phyloP scores from a whole-genome alignment of 495 filamentous ascomycete genomes.

The Talaromyces proteolyticus region DNA sequence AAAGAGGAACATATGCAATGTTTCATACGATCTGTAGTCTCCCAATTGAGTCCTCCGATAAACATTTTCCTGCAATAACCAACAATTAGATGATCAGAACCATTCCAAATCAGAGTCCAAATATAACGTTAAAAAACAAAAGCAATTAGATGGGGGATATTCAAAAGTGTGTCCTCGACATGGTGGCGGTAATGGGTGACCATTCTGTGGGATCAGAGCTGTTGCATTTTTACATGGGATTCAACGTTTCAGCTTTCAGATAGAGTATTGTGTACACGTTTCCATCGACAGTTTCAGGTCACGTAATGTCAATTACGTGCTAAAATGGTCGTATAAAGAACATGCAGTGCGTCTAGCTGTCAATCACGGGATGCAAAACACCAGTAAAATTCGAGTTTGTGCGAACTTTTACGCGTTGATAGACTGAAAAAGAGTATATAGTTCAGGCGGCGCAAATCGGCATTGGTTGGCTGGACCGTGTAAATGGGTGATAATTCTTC shows the following conservation, averaged over 20 bases:
- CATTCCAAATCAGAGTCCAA: no score
- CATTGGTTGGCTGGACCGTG: not conserved
- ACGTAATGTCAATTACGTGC: not conserved
- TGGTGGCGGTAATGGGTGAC: no score
- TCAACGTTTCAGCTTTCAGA: no score
- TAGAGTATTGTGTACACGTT: no score
- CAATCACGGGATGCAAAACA: no score
- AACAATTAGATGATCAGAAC: conserved; percentile 13
- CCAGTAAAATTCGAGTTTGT: not conserved
- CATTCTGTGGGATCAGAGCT: no score
- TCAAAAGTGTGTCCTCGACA: no score
- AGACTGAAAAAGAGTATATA: not conserved
- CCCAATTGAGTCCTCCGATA: conserved; percentile 98
- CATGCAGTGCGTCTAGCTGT: not conserved
- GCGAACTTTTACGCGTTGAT: not conserved
- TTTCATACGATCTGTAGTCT: conserved; percentile 89
- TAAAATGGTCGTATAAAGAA: not conserved
- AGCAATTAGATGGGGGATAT: no score
- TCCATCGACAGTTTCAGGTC: no score
- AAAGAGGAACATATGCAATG: conserved; percentile 2
- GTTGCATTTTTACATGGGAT: no score
- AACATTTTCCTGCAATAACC: conserved; percentile 84
- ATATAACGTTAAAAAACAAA: not conserved
- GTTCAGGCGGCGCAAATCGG: not conserved
- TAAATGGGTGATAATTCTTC: not conserved